Base-by-base conservation (phyloP, 306 rosid genomes). In the Luffa aegyptiaca region DNA sequence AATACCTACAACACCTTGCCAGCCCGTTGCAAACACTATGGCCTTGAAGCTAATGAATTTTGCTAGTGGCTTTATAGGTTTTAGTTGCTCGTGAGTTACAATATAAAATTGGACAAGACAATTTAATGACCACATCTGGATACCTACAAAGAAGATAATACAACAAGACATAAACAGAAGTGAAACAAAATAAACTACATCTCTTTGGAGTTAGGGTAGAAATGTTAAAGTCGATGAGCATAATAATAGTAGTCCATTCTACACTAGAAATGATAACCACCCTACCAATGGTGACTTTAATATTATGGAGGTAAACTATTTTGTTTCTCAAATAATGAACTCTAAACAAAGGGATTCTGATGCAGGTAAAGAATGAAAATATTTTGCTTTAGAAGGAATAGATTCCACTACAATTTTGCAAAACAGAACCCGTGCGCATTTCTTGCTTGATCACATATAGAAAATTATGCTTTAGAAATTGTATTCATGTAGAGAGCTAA, bases 31-130 rank as follows among this genome's bases (percentile, higher is more conserved):
- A 63, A 94, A 91, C 82, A 94, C 98, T 66, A 92, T 94, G 17
- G 97, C 98, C 86, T 92, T 92, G 85, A 94, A 94, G 90, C 98
- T 94, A 80, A 94, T 88, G 87, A 94, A 94, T 85, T 92, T 94
- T 81, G 98, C 90, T 7, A 92, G 93, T 45, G 98, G 98, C 86
- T 84, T 91, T 81, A 92, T 94, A 2, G 90, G 88, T 86, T 82
- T 72, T 82, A 94, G 97, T 74, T 83, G 83, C 84, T 88, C 93
- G 76, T 92, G 93, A 73, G 97, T 94, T 46, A 83, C 97, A 51
- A 88, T 87, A 74, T 94, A 94, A 55, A 94, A 94, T 82, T 91
- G 91, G 78, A 94, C 97, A 56, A 92, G 98, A 85, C 98, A 92
- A 79, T 86, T 92, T 75, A 94, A 79, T 75, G 97, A 93, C 98